These are phyloP conservation scores for Phytophthora agathidicida DNA, from an alignment of 352 stramenopile genomes.

Conservation along the genomic window DNA sequence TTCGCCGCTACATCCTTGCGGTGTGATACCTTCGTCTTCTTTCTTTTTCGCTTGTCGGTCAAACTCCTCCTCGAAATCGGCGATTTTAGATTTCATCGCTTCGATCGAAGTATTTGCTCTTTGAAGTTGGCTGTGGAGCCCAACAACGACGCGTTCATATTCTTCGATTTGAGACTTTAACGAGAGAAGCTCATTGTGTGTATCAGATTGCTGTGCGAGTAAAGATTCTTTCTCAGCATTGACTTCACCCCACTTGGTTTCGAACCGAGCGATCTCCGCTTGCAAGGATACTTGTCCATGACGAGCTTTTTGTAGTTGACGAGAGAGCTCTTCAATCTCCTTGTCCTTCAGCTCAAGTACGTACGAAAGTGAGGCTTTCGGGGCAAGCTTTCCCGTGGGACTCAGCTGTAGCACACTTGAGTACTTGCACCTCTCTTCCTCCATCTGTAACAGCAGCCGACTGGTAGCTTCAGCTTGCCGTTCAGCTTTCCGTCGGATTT, in stretches of 20 bases:
- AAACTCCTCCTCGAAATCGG: conserved; percentile 52
- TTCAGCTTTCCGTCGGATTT: conserved; percentile 40
- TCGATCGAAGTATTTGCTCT: conserved; percentile 24
- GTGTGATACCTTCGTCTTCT: conserved; percentile 39
- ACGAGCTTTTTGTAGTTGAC: conserved; percentile 16
- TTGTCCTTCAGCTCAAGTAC: conserved; percentile 68
- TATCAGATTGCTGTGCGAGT: background rate
- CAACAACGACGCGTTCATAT: conserved; percentile 11
- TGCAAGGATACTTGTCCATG: conserved; percentile 7
- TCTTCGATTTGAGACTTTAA: conserved; percentile 12
- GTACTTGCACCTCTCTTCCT: conserved; percentile 62
- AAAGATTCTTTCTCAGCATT: conserved; percentile 21
- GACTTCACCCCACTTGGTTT: conserved; percentile 5
- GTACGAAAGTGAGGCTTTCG: conserved; percentile 34
- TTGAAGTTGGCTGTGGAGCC: conserved; percentile 30
- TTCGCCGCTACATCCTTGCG: background rate
- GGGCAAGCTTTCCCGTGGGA: conserved; percentile 38
- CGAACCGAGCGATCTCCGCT: conserved; percentile 2
- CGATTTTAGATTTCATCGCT: conserved; percentile 33
- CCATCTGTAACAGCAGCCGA: conserved; percentile 48
- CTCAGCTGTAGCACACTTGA: conserved; percentile 43
- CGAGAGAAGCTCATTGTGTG: conserved; percentile 1
- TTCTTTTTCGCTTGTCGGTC: conserved; percentile 42
- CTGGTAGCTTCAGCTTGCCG: conserved; percentile 36
- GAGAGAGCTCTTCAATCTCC: conserved; percentile 35